These are phyloP conservation scores for Arachis stenosperma DNA, from an alignment of 306 rosid species.

Conservation along the genomic window DNA sequence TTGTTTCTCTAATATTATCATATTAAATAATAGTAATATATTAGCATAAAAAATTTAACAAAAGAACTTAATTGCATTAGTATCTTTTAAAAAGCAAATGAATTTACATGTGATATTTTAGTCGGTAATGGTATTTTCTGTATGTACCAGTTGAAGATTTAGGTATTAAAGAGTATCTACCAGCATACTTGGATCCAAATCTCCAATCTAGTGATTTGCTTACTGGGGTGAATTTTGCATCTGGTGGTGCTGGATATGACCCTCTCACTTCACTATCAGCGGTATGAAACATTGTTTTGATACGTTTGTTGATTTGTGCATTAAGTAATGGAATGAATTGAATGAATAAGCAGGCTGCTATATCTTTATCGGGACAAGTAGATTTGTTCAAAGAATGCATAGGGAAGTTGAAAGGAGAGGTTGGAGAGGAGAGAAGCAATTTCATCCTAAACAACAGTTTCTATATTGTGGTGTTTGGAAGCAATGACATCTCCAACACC, in stretches of 20 bases:
- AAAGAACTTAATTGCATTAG: too few species aligned
- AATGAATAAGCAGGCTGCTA: conserved; percentile 40
- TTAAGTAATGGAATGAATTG: too few species aligned
- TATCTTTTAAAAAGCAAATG: too few species aligned
- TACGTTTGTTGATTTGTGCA: too few species aligned
- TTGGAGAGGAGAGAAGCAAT: conserved; percentile 54
- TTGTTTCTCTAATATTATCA: too few species aligned
- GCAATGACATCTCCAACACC: conserved; percentile 75
- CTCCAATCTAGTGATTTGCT: conserved; percentile 48
- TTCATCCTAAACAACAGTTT: conserved; percentile 57
- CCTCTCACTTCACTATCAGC: conserved; percentile 56
- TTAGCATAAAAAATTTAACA: too few species aligned
- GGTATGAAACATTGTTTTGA: conserved; percentile 38
- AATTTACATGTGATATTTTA: too few species aligned
- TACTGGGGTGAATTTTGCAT: conserved; percentile 73
- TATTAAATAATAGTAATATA: too few species aligned
- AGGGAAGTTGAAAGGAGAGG: conserved; percentile 42
- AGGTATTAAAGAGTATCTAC: conserved; percentile 63
- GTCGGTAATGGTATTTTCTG: too few species aligned
- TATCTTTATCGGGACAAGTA: conserved; percentile 47
- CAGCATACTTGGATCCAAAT: conserved; percentile 56
- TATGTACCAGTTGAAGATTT: conserved; percentile 50
- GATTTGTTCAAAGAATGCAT: conserved; percentile 59
- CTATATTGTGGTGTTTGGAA: conserved; percentile 61
- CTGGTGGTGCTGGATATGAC: conserved; percentile 78